A percentile compares a stretch with the other conserved stretches of the same genome.
These are phyloP conservation scores for Tuber calosporum DNA, from an alignment of 495 filamentous ascomycete genomes.

Conservation along the genomic window DNA sequence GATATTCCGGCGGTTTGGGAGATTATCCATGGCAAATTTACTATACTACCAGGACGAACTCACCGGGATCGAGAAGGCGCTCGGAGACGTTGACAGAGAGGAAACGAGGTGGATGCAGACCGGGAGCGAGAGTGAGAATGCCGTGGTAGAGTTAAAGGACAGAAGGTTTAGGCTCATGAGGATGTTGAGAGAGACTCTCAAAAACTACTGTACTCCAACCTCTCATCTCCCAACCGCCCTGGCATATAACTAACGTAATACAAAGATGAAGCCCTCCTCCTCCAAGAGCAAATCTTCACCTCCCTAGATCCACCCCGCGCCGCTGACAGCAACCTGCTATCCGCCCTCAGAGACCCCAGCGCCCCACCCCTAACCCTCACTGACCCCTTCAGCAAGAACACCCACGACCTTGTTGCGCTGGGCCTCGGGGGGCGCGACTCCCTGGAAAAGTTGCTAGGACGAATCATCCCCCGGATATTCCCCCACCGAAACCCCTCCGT, in stretches of 20 bases:
- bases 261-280: constrained; percentile 34
- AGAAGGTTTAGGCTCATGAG: constrained; percentile 27
- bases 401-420: constrained; percentile 34
- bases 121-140: constrained; percentile 28
- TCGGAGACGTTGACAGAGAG: constrained; percentile 23
- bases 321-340: constrained; percentile 25
- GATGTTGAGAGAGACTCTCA: constrained; percentile 30
- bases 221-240: neutral
- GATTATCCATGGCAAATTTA: constrained; percentile 35
- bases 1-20: constrained; percentile 37
- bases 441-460: constrained; percentile 34
- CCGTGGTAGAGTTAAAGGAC: constrained; percentile 24
- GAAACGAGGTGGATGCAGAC: constrained; percentile 32
- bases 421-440: constrained; percentile 35
- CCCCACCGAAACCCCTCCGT: constrained; percentile 32
- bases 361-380: constrained; percentile 18
- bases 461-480: constrained; percentile 31
- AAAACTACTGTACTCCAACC: constrained; percentile 21
- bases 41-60: constrained; percentile 35
- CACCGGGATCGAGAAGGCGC: constrained; percentile 22
- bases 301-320: constrained; percentile 35
- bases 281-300: constrained; percentile 38
- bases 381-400: constrained; percentile 21
- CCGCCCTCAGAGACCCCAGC: constrained; percentile 30
- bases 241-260: neutral